phyloP scores from a whole-genome alignment of 2,329 filamentous ascomycete genomes.

The Aspergillus quadricinctus region DNA sequence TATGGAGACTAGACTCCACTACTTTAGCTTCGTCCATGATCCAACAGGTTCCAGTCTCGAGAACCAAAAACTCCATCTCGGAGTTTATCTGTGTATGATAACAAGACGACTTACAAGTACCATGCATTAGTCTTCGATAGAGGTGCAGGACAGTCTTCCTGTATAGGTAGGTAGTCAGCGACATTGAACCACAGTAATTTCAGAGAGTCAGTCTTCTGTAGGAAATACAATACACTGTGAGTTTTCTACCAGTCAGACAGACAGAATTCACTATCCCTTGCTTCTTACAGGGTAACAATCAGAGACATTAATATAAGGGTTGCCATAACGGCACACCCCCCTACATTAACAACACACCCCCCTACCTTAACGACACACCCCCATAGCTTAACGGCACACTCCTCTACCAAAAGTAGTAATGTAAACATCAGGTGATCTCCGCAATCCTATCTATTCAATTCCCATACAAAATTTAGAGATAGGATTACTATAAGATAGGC shows the following conservation, averaged over 20 bases:
- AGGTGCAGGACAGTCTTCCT: not conserved
- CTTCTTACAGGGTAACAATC: not conserved
- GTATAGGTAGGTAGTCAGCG: not conserved
- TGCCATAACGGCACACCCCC: no score
- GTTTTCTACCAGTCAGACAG: not conserved
- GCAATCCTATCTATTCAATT: no score
- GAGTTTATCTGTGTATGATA: not conserved
- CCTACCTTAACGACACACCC: no score
- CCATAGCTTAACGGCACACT: no score
- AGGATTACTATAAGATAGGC: no score
- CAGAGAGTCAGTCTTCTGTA: not conserved
- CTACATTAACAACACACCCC: no score
- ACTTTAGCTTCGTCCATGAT: not conserved
- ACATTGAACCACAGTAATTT: not conserved
- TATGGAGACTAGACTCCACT: not conserved
- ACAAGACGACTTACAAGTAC: not conserved
- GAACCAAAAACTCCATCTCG: not conserved
- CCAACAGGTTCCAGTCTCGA: not conserved
- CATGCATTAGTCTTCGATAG: not conserved
- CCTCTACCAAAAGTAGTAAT: no score
- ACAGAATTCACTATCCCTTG: not conserved
- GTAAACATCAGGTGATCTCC: no score
- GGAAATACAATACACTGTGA: not conserved
- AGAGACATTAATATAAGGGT: not conserved
- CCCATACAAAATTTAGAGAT: no score